A percentile compares a stretch with the other conserved stretches of the same genome.
These are phyloP conservation scores for Penicillium verrucosum DNA, from an alignment of 2,329 filamentous ascomycete species.

Conservation along the genomic window DNA sequence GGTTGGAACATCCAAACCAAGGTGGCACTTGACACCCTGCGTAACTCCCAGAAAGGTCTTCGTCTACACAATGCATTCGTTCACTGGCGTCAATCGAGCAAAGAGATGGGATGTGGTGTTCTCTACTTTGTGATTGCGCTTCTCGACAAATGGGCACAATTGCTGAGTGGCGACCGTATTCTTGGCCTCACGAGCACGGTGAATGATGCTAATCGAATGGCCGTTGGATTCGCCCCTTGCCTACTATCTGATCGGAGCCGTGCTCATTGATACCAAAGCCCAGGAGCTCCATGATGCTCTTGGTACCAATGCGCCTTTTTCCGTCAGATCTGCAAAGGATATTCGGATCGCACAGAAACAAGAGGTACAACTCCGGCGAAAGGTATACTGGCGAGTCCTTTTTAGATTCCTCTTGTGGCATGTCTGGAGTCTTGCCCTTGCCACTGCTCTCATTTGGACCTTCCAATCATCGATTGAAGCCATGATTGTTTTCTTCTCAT, in stretches of 20 bases:
- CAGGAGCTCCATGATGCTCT: conserved; percentile 49
- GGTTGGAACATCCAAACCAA: conserved; percentile 59
- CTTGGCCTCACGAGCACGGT: conserved; percentile 39
- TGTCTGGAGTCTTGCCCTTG: conserved; percentile 52
- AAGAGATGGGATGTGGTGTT: conserved; percentile 54
- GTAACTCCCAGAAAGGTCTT: conserved; percentile 54
- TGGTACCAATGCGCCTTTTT: conserved; percentile 41
- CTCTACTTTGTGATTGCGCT: conserved; percentile 55
- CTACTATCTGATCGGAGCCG: conserved; percentile 57
- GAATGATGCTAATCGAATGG: conserved; percentile 42
- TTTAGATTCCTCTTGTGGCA: conserved; percentile 51
- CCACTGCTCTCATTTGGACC: conserved; percentile 51
- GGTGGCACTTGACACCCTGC: conserved; percentile 52
- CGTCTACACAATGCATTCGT: conserved; percentile 56
- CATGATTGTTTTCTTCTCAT: conserved; percentile 50
- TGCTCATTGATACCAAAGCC: conserved; percentile 55
- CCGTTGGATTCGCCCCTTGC: conserved; percentile 56
- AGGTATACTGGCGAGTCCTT: conserved; percentile 52
- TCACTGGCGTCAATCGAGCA: conserved; percentile 56
- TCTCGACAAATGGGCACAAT: conserved; percentile 54
- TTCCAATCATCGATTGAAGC: conserved; percentile 46
- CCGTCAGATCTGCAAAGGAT: conserved; percentile 42
- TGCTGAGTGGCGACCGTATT: conserved; percentile 46
- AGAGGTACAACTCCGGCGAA: conserved; percentile 46
- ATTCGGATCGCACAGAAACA: conserved; percentile 47